A percentile compares a stretch with the other conserved stretches of the same genome.
Conservation (phyloP, 352 stramenopile genomes). For the Pythium aphanidermatum region DNA sequence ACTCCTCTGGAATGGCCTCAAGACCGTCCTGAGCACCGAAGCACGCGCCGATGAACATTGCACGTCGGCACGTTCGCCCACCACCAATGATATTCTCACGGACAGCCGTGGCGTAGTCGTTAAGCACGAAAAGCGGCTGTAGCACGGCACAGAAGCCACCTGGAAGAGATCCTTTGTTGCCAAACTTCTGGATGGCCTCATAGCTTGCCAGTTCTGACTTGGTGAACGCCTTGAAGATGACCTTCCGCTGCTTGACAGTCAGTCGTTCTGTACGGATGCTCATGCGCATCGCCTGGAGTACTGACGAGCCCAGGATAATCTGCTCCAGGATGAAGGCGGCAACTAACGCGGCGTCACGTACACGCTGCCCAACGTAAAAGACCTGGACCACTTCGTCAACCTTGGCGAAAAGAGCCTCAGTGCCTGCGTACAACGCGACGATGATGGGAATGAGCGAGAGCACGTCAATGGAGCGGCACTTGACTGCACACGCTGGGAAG, state of each 20-base stretch:
- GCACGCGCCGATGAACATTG: constrained; percentile 80
- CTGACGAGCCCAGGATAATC: constrained; percentile 65
- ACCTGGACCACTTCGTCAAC: constrained; percentile 76
- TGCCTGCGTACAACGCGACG: constrained; percentile 73
- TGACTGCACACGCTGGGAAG: constrained; percentile 67
- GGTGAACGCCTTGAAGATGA: constrained; percentile 83
- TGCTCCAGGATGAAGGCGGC: constrained; percentile 76
- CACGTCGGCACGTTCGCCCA: constrained; percentile 63
- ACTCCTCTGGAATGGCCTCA: constrained; percentile 57
- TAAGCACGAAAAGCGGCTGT: constrained; percentile 74
- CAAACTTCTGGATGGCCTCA: constrained; percentile 79
- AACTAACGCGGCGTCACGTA: constrained; percentile 64
- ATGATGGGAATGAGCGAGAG: constrained; percentile 66
- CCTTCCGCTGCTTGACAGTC: constrained; percentile 76
- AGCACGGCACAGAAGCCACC: constrained; percentile 64
- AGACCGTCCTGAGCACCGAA: constrained; percentile 72
- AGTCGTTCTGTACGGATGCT: constrained; percentile 74
- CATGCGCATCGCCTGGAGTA: constrained; percentile 80
- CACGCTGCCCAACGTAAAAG: constrained; percentile 66
- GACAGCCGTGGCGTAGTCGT: constrained; percentile 70
- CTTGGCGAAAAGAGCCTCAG: constrained; percentile 73
- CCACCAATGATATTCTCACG: constrained; percentile 81
- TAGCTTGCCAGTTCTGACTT: constrained; percentile 77
- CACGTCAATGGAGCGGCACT: constrained; percentile 76
- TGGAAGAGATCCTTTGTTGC: constrained; percentile 66